Evolutionary conservation across 441 rosid species (phyloP).

Genomic region (Gossypium schwendimanii): DNA sequence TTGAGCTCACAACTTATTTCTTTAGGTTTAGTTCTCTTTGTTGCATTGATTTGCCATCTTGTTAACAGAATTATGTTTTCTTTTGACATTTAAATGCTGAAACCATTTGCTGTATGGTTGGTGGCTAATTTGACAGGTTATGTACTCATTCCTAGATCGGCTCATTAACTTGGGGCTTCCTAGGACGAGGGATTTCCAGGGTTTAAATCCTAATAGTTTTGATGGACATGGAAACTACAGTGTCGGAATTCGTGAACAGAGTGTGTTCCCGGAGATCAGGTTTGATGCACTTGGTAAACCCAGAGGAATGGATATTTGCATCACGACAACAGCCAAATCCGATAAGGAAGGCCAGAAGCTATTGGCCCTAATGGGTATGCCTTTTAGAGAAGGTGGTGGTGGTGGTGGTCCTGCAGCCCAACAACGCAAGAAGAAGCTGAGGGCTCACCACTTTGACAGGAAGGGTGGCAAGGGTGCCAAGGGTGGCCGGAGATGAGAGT

Average conservation of each 20-base stretch:
- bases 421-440: constrained; percentile 69
- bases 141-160: constrained; percentile 86
- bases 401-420: constrained; percentile 25
- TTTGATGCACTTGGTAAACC: constrained; percentile 58
- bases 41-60: neutral
- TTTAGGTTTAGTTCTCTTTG: neutral
- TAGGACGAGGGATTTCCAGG: constrained; percentile 84
- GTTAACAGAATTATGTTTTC: neutral
- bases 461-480: constrained; percentile 42
- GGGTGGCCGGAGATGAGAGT: constrained; percentile 35
- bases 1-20: neutral
- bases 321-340: constrained; percentile 61
- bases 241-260: constrained; percentile 68
- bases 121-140: constrained; percentile 40
- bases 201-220: constrained; percentile 69
- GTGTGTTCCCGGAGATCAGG: constrained; percentile 80
- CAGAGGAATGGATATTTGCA: constrained; percentile 92
- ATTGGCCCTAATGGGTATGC: constrained; percentile 92
- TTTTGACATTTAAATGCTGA: neutral
- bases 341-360: constrained; percentile 74
- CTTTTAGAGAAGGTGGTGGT: constrained; percentile 61
- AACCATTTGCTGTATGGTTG: neutral
- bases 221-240: constrained; percentile 91
- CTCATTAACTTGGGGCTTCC: constrained; percentile 91
- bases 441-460: constrained; percentile 69